These are phyloP conservation scores for Myxozyma melibiosi DNA, from an alignment of 805 yeast genomes.

Conservation along the genomic window DNA sequence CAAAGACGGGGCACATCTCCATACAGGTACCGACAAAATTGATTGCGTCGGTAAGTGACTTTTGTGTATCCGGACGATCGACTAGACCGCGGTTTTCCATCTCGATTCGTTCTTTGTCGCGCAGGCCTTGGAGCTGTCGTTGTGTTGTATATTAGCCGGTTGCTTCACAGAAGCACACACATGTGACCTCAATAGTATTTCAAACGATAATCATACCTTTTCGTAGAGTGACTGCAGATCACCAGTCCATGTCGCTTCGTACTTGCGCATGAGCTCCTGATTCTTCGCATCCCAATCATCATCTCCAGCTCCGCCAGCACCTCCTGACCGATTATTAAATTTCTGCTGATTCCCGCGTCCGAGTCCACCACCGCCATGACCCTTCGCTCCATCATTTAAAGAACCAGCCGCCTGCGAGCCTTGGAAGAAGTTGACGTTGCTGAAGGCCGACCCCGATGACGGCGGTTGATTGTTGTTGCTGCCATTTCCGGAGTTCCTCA, in stretches of 20 bases:
- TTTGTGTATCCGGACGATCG: constrained; percentile 81
- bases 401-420: not conserved
- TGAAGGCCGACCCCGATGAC: constrained; percentile 12
- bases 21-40: constrained; percentile 81
- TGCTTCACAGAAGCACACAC: not conserved
- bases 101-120: constrained; percentile 33
- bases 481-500: no score
- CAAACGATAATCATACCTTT: constrained; percentile 29
- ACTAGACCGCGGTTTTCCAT: constrained; percentile 60
- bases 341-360: no score
- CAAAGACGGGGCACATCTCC: constrained; percentile 95
- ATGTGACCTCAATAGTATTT: not conserved
- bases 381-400: not conserved
- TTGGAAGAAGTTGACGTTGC: constrained; percentile 14
- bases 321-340: not conserved
- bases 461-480: no score
- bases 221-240: constrained; percentile 77
- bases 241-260: constrained; percentile 49
- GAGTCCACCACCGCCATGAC: no score
- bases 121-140: constrained; percentile 26
- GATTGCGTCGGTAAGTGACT: constrained; percentile 86
- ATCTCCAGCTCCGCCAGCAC: not conserved
- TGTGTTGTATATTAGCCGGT: not conserved
- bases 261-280: constrained; percentile 39
- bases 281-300: constrained; percentile 31